Conservation (phyloP, 768 basidiomycete genomes). For the Amylocystis lapponica region DNA sequence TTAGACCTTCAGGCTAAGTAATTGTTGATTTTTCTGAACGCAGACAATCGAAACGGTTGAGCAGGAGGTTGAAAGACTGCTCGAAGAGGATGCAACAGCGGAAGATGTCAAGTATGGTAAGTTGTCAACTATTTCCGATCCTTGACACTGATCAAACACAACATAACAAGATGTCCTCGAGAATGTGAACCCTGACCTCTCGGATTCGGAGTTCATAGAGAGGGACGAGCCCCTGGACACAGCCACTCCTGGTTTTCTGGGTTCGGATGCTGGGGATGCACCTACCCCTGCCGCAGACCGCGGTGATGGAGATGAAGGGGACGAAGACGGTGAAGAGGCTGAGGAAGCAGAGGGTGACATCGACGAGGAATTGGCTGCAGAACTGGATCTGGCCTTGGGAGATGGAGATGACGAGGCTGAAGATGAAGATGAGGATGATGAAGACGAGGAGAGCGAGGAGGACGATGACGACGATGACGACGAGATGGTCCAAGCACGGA, state of each 20-base stretch:
- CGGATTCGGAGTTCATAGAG: conserved; percentile 83
- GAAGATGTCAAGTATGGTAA: conserved; percentile 72
- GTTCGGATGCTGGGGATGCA: conserved; percentile 61
- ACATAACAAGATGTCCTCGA: conserved; percentile 67
- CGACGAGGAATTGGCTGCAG: conserved; percentile 84
- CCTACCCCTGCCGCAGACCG: conserved; percentile 53
- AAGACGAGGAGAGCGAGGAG: conserved; percentile 51
- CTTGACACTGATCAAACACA: background rate
- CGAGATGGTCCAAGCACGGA: conserved; percentile 62
- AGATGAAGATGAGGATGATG: conserved; percentile 58
- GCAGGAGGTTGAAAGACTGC: conserved; percentile 82
- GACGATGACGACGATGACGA: conserved; percentile 82
- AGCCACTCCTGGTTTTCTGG: conserved; percentile 62
- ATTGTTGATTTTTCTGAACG: background rate
- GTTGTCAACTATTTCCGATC: conserved; percentile 14
- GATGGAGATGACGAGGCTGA: conserved; percentile 59
- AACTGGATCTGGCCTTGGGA: conserved; percentile 80
- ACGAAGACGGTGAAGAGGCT: conserved; percentile 53
- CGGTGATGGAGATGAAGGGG: conserved; percentile 54
- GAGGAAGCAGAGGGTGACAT: conserved; percentile 70
- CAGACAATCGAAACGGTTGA: conserved; percentile 94
- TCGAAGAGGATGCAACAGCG: conserved; percentile 76
- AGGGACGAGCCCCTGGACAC: conserved; percentile 55
- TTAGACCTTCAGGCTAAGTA: no score
- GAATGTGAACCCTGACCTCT: conserved; percentile 85